Evolutionary conservation across 257 asterid species (phyloP), one percentile per base, ranked within the genome.

Genomic region (Petunia secreta): DNA sequence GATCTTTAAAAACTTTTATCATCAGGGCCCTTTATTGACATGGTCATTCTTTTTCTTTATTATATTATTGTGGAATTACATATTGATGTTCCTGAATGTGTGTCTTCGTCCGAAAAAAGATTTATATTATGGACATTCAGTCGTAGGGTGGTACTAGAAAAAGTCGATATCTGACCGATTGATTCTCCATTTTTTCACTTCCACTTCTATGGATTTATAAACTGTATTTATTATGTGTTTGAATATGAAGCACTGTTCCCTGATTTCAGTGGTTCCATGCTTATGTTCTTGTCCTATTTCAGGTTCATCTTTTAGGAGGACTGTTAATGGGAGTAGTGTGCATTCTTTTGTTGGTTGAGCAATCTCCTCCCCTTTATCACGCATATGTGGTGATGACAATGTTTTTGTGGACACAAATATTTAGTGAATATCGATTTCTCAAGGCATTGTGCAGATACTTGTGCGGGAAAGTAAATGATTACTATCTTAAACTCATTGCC

Each of bases 331-430:
- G 94, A 71, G 82, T 64, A 38, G 85, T 83, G 25, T 94, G 87
- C 75, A 63, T 80, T 73, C 76, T 96, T 82, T 87, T 94, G 85
- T 88, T 91, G 68, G 80, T 92, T 87, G 98, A 94, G 81, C 94
- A 86, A 64, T 89, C 96, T 82, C 99, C 99, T 81, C 93, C 94
- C 59, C 97, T 96, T 60, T 96, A 96, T 82, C 98, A 93, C 82
- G 96, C 97, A 40, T 96, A 96, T 83, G 89, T 88, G 74, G 96
- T 91, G 15, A 84, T 90, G 94, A 92, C 98, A 59, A 87, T 96
- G 87, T 91, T 93, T 86, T 94, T 93, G 52, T 96, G 98, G 98
- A 91, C 90, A 50, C 96, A 85, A 89, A 92, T 96, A 85, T 87
- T 89, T 82, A 84, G 94, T 60, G 94, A 96, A 83, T 91, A 91